Conservation (phyloP, 768 basidiomycete genomes). For the Tulasnella sp. region DNA sequence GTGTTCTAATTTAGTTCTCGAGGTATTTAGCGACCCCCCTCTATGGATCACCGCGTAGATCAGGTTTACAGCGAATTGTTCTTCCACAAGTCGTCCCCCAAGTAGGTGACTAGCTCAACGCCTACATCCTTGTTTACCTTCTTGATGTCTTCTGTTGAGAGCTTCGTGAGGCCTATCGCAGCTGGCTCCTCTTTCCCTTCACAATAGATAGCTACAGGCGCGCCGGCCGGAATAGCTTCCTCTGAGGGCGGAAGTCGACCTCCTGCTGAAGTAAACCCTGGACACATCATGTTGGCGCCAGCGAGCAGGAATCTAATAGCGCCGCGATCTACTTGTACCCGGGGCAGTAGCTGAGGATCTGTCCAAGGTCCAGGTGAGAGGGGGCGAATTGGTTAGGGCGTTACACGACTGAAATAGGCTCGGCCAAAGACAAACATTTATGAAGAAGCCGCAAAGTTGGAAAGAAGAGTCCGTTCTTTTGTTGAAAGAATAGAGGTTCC, state of each 20-base stretch:
- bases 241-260: conserved; percentile 78
- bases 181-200: conserved; percentile 93
- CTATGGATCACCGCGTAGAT: no score
- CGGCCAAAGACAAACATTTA: conserved; percentile 60
- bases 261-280: conserved; percentile 89
- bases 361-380: conserved; percentile 23
- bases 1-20: neutral
- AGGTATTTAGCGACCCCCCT: neutral
- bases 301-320: conserved; percentile 95
- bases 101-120: conserved; percentile 78
- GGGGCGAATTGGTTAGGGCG: neutral
- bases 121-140: conserved; percentile 84
- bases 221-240: conserved; percentile 60
- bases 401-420: neutral
- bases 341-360: conserved; percentile 91
- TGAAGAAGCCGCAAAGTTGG: conserved; percentile 88
- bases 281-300: conserved; percentile 96
- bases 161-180: conserved; percentile 76
- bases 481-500: conserved; percentile 91
- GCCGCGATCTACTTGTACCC: conserved; percentile 87
- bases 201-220: conserved; percentile 85
- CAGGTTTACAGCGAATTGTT: conserved; percentile 49
- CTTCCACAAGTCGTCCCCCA: conserved; percentile 87
- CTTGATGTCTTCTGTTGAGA: conserved; percentile 85
- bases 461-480: conserved; percentile 88